Evolutionary conservation across 2,329 filamentous ascomycete genomes (phyloP), one percentile per base, ranked within the genome.

Genomic region (Verticillium longisporum): DNA sequence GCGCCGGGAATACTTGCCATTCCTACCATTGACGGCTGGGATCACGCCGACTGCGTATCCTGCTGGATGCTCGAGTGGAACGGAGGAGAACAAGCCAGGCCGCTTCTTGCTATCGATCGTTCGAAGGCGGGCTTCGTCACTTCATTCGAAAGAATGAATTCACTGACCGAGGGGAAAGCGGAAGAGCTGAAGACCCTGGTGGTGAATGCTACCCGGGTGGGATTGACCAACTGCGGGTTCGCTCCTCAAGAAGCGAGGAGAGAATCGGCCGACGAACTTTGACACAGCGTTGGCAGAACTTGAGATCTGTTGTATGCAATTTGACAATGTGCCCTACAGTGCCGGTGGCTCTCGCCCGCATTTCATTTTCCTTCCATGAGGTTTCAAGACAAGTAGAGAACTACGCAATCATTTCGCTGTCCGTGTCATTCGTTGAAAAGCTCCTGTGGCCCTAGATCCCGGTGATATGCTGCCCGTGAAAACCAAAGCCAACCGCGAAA

Each of bases 401-500:
- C 6, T n/a, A 15, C 10, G 11, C 11, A 15, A 15, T 14, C 34
- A 36, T 14, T 5, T 37, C 36, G 14, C 36, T 11, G 9, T 37
- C 36, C 14, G 36, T 6, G 36, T 37, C 14, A 14, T 37, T 37
- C 26, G 4, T 26, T 26, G 26, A 4, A 26, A 26, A 37, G 10
- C 10, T 37, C 36, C 2, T 2, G 13, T n/a, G 11, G 15, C 38
- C 38, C 13, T 21, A 50, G 11, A 11, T n/a, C 9, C n/a, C 45
- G 15, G 45, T 26, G 1, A 26, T 7, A 50, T 87, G 83, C 14
- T 78, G 68, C 0, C 88, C 88, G 71, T 91, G 88, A 64, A 91
- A 88, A 0, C 87, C 87, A 63, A 90, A 76, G 0, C 77, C 81
- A 62, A 90, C 80, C 0, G 83, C 79, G 66, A 84, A 85, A 1